Percentiles rank a stretch among this genome's conserved stretches.
Evolutionary conservation across 305 asterid genomes (phyloP).

Genomic region (Rubia peregrina): DNA sequence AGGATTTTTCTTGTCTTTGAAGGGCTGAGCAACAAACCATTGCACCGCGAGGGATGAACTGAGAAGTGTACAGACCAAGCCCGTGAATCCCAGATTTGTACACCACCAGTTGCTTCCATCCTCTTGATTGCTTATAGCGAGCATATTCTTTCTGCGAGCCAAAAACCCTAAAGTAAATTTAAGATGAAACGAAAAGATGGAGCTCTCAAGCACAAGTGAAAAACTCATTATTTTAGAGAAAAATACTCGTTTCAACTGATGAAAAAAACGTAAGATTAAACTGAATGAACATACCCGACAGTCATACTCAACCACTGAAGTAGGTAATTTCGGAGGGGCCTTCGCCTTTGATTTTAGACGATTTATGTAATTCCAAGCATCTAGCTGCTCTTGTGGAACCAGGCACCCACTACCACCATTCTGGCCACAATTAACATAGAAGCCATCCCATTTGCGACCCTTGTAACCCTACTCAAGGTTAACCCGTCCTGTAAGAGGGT

Average conservation of each 20-base stretch:
- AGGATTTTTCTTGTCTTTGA: not conserved
- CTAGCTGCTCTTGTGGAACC: slow-evolving; percentile 65
- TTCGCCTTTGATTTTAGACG: slow-evolving; percentile 34
- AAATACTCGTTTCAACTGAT: not conserved
- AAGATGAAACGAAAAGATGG: not conserved
- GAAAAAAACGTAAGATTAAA: slow-evolving; percentile 8
- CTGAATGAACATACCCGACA: slow-evolving; percentile 34
- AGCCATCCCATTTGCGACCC: slow-evolving; percentile 43
- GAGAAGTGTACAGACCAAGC: slow-evolving; percentile 65
- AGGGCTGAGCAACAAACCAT: slow-evolving; percentile 31
- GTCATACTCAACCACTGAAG: slow-evolving; percentile 37
- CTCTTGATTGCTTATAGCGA: slow-evolving; percentile 50
- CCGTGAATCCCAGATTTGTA: slow-evolving; percentile 72
- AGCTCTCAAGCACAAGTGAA: slow-evolving; percentile 7
- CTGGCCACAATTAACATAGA: slow-evolving; percentile 29
- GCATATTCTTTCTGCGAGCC: slow-evolving; percentile 52
- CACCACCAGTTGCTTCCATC: slow-evolving; percentile 59
- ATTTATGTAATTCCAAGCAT: slow-evolving; percentile 60
- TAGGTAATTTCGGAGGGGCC: slow-evolving; percentile 31
- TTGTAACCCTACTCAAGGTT: slow-evolving; percentile 45
- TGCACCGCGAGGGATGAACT: slow-evolving; percentile 47
- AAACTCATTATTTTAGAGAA: not conserved
- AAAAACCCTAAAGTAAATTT: slow-evolving; percentile 13
- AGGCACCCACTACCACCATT: slow-evolving; percentile 36
- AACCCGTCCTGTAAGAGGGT: slow-evolving; percentile 19